Conservation (phyloP, 2,329 filamentous ascomycete genomes). For the Cladosporium sp. region DNA sequence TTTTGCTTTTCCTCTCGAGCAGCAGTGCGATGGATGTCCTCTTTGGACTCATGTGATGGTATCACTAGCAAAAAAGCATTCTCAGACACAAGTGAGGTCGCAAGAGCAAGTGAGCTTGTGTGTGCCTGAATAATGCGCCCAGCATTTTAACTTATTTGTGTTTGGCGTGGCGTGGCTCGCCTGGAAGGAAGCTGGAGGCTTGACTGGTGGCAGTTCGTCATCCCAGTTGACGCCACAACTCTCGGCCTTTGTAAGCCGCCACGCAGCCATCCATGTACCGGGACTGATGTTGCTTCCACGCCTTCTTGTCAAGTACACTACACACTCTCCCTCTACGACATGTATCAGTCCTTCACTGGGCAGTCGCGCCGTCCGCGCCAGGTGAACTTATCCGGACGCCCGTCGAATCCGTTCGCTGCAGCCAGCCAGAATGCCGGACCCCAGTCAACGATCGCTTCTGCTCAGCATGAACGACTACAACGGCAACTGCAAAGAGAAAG, state of each 20-base stretch:
- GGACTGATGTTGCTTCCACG: background rate
- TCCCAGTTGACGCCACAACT: background rate
- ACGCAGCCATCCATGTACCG: background rate
- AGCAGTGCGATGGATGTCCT: background rate
- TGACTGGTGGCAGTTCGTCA: background rate
- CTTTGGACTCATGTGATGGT: background rate
- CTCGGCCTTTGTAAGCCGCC: background rate
- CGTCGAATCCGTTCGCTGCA: constrained; percentile 71
- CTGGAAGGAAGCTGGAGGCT: background rate
- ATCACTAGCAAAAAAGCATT: background rate
- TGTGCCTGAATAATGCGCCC: background rate
- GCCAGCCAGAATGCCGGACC: constrained; percentile 57
- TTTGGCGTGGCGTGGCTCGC: background rate
- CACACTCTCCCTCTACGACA: background rate
- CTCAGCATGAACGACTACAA: constrained; percentile 79
- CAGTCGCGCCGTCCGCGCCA: constrained; percentile 81
- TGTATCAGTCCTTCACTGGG: constrained; percentile 66
- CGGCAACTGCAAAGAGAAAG: constrained; percentile 79
- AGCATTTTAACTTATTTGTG: background rate
- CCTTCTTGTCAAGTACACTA: background rate
- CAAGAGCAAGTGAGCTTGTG: background rate
- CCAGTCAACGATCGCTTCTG: constrained; percentile 77
- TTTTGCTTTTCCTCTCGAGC: background rate
- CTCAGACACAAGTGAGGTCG: background rate
- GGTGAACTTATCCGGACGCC: constrained; percentile 87